Evolutionary conservation across 306 rosid species (phyloP).

Genomic region (Pterocarpus santalinus): DNA sequence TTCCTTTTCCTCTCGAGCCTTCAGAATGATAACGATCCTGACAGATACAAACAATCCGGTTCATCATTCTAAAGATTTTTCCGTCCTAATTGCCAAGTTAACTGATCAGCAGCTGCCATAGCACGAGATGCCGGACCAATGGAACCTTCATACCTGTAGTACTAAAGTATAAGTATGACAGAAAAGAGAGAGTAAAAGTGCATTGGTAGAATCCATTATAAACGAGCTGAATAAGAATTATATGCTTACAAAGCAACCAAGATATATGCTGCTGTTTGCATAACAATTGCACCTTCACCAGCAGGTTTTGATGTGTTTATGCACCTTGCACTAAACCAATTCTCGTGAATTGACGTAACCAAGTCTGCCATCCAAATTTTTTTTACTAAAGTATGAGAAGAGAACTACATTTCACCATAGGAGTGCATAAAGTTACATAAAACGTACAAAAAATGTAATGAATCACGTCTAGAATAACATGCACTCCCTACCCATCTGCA

Average conservation of each 20-base stretch:
- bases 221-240: conserved; percentile 26
- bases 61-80: conserved; percentile 60
- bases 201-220: conserved; percentile 1
- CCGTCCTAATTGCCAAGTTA: conserved; percentile 75
- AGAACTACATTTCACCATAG: conserved; percentile 26
- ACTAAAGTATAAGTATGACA: conserved; percentile 24
- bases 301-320: conserved; percentile 88
- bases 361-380: conserved; percentile 70
- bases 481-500: conserved; percentile 23
- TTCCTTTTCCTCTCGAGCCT: too few species aligned
- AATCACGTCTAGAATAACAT: conserved; percentile 21
- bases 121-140: conserved; percentile 95
- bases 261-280: conserved; percentile 84
- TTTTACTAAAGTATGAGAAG: conserved; percentile 39
- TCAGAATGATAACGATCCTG: background rate
- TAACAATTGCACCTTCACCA: conserved; percentile 90
- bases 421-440: background rate
- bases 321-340: conserved; percentile 94
- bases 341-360: conserved; percentile 90
- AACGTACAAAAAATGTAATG: conserved; percentile 18
- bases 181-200: background rate
- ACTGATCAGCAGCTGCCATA: conserved; percentile 88
- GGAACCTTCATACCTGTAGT: conserved; percentile 86
- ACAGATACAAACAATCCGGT: conserved; percentile 1
- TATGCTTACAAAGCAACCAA: conserved; percentile 84